Conservation (phyloP, 2,329 filamentous ascomycete species). For the Paramyrothecium roridum region DNA sequence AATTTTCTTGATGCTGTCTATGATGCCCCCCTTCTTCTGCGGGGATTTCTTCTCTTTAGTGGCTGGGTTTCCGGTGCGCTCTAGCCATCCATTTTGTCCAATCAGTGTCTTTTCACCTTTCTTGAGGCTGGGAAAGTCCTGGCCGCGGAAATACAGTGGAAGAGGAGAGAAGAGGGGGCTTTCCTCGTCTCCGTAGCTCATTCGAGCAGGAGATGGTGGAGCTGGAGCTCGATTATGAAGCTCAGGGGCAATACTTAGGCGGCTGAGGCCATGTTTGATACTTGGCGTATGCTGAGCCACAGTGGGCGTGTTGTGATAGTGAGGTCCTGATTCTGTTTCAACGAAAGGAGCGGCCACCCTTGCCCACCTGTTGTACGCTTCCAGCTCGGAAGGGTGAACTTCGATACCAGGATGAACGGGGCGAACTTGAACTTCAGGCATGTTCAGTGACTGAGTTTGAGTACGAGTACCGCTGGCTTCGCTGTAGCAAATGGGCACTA, state of each 20-base stretch:
- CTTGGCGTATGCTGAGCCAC: conserved; percentile 24
- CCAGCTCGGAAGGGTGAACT: conserved; percentile 12
- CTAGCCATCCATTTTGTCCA: conserved; percentile 55
- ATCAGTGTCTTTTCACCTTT: conserved; percentile 49
- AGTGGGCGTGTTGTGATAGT: conserved; percentile 11
- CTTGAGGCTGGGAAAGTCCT: conserved; percentile 33
- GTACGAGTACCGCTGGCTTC: too few species aligned
- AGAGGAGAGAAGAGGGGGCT: conserved; percentile 38
- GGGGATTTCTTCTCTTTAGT: conserved; percentile 20
- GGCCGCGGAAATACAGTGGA: conserved; percentile 36
- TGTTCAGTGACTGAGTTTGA: too few species aligned
- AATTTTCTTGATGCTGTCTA: conserved; percentile 48
- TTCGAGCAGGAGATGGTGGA: conserved; percentile 9
- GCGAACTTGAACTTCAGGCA: too few species aligned
- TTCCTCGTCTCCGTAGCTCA: conserved; percentile 3
- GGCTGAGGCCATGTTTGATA: conserved; percentile 15
- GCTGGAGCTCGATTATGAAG: conserved; percentile 6
- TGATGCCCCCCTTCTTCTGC: conserved; percentile 37
- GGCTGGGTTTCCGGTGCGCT: conserved; percentile 31
- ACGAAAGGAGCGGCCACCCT: conserved; percentile 13
- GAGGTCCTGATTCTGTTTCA: conserved; percentile 9
- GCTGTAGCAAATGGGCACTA: neutral
- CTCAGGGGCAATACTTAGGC: neutral
- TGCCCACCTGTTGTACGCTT: conserved; percentile 23
- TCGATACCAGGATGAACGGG: neutral